Evolutionary conservation across 1,139 yeast species (phyloP).

Genomic region (Yamadazyma buinensis): DNA sequence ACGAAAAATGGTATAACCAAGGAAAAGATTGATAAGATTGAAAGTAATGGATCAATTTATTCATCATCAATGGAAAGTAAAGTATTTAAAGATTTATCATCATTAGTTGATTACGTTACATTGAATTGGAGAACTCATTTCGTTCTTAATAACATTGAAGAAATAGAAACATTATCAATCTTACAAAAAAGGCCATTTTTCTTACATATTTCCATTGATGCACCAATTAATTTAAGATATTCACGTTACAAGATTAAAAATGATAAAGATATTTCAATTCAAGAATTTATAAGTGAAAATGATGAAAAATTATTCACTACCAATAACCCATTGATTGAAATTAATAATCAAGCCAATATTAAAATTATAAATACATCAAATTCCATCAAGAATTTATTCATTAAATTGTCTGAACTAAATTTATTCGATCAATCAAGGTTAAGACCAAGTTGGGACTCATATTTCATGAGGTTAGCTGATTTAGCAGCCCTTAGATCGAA

Average conservation of each 20-base stretch:
- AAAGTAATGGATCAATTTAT: constrained; percentile 4
- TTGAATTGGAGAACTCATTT: constrained; percentile 61
- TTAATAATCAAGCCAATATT: constrained; percentile 55
- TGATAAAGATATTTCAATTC: constrained; percentile 20
- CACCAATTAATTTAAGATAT: constrained; percentile 59
- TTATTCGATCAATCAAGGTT: constrained; percentile 58
- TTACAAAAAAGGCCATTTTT: constrained; percentile 80
- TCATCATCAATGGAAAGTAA: constrained; percentile 12
- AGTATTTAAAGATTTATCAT: constrained; percentile 33
- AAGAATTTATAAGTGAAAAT: constrained; percentile 42
- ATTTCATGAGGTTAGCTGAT: constrained; percentile 89
- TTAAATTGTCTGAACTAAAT: constrained; percentile 51
- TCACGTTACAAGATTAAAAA: constrained; percentile 36
- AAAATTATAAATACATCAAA: constrained; percentile 59
- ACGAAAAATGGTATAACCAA: neutral
- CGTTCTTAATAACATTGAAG: constrained; percentile 54
- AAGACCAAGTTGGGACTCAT: constrained; percentile 94
- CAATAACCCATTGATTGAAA: constrained; percentile 40
- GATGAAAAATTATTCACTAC: constrained; percentile 42
- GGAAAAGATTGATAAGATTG: neutral
- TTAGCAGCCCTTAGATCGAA: constrained; percentile 90
- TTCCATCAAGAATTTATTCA: constrained; percentile 45
- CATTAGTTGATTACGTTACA: constrained; percentile 63
- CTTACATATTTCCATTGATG: constrained; percentile 75
- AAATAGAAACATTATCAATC: constrained; percentile 40